Evolutionary conservation across 371 early-diverging fungal species (phyloP).

Genomic region (Fennellomyces sp.): DNA sequence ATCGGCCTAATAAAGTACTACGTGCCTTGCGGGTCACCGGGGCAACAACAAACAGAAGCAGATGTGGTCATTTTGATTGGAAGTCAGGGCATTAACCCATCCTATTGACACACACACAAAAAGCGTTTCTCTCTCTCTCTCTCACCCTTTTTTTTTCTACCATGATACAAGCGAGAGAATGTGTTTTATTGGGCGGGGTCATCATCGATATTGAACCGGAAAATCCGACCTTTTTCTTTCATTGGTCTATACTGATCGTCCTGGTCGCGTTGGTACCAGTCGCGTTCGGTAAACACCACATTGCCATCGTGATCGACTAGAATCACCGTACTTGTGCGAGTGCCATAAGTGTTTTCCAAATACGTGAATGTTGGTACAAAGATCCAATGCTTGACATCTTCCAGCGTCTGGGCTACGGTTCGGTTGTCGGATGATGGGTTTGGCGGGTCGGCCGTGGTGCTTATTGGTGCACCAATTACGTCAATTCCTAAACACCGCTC

Average conservation of each 20-base stretch:
- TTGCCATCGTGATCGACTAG: slow-evolving; percentile 51
- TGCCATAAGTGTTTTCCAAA: slow-evolving; percentile 35
- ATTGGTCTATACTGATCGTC: background rate
- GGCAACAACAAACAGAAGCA: background rate
- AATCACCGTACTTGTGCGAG: slow-evolving; percentile 57
- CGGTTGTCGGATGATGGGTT: slow-evolving; percentile 1
- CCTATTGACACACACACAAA: too few species aligned
- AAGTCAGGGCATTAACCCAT: too few species aligned
- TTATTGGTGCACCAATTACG: slow-evolving; percentile 5
- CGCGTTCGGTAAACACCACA: slow-evolving; percentile 46
- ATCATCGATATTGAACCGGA: slow-evolving; percentile 9
- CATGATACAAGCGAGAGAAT: too few species aligned
- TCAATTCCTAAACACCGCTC: background rate
- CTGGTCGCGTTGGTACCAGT: slow-evolving; percentile 22
- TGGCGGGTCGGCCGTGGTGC: background rate
- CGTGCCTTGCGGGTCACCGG: background rate
- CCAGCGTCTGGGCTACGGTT: slow-evolving; percentile 13
- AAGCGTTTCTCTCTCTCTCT: too few species aligned
- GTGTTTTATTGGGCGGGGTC: background rate
- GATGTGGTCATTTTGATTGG: background rate
- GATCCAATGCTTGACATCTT: slow-evolving; percentile 36
- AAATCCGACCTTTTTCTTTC: background rate
- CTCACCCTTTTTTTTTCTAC: too few species aligned
- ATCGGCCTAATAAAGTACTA: too few species aligned
- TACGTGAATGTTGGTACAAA: slow-evolving; percentile 32